Base-by-base conservation (phyloP, 108 stramenopile genomes). In the Halocafeteria seosinensis region DNA sequence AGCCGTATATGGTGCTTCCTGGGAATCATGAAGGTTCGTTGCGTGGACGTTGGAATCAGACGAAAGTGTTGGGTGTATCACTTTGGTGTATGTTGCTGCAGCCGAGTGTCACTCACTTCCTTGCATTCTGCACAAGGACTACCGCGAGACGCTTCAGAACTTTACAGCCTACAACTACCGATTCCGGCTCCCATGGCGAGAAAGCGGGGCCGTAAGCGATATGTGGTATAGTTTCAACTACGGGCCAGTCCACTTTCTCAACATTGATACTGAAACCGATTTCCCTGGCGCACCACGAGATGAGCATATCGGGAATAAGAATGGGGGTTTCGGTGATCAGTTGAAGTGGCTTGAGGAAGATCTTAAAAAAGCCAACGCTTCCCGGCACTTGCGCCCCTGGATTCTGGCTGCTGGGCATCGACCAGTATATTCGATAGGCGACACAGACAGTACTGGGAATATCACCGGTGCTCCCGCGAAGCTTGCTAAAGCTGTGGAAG, bases 291-390 rank as follows among this genome's bases (percentile, higher is more conserved):
- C 78, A 3, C 36, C 55, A 0, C 58, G 32, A 3, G 65, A 69
- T 8, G 38, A 66, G 5, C 63, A 65, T 26, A 35, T 28, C 37
- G 27, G 50, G 11, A 23, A 34, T 5, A 34, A 37, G 17, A 72
- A 67, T 11, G 78, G 76, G n/a, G 74, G 74, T 12, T 77, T 77
- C 35, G 76, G 72, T 34, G 75, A 76, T 21, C 76, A 77, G 64
- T 2, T 72, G 25, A 37, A 35, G 13, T 76, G 76, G 76, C 57
- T 78, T 2, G 62, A 74, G 26, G n/a, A 50, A 35, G 78, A 64
- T 26, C 36, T 73, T 29, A 34, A 55, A 6, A 26, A 31, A 23
- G 71, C 75, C 8, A 25, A 2, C 9, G 65, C 72, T 9, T n/a
- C 73, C 63, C 30, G 67, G 27, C 67, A 70, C 23, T 29, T 64